These are phyloP conservation scores for Pelagophyceae sp. DNA, from an alignment of 352 stramenopile species.

Conservation along the genomic window DNA sequence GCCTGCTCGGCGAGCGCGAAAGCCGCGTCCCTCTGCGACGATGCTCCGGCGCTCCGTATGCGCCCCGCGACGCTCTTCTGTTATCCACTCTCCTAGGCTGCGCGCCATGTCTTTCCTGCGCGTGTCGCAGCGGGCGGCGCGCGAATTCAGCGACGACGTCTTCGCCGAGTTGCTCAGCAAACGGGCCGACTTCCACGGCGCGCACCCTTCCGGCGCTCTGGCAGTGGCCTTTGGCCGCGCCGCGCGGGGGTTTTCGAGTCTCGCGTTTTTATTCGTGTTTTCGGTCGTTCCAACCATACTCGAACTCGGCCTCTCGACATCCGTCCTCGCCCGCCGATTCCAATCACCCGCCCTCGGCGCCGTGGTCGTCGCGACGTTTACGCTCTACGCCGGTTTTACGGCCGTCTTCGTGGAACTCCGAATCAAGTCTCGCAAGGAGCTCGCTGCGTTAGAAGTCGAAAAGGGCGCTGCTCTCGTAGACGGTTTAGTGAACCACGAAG, in stretches of 20 bases:
- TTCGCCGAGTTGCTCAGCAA: slow-evolving; percentile 61
- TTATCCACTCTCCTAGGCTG: too few species aligned
- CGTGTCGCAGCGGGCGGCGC: slow-evolving; percentile 63
- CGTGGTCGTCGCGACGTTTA: slow-evolving; percentile 52
- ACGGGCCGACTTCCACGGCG: slow-evolving; percentile 63
- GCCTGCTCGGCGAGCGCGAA: background rate
- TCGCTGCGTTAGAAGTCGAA: slow-evolving; percentile 61
- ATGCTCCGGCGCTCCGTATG: too few species aligned
- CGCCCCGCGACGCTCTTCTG: too few species aligned
- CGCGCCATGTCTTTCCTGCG: slow-evolving; percentile 44
- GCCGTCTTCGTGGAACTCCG: slow-evolving; percentile 60
- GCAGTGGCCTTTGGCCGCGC: slow-evolving; percentile 62
- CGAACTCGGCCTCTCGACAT: slow-evolving; percentile 58
- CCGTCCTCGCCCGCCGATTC: slow-evolving; percentile 59
- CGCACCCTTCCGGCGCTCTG: slow-evolving; percentile 59
- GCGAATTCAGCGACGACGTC: slow-evolving; percentile 57
- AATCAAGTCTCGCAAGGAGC: slow-evolving; percentile 58
- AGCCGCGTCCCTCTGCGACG: too few species aligned
- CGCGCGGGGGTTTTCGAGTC: slow-evolving; percentile 62
- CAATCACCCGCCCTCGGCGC: slow-evolving; percentile 39
- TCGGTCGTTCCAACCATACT: slow-evolving; percentile 58
- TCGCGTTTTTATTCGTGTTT: slow-evolving; percentile 63
- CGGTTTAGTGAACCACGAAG: slow-evolving; percentile 71
- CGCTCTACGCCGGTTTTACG: slow-evolving; percentile 56
- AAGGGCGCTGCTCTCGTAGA: slow-evolving; percentile 60